Conservation (phyloP, 2,329 filamentous ascomycete species). For the Colletotrichum navitas region DNA sequence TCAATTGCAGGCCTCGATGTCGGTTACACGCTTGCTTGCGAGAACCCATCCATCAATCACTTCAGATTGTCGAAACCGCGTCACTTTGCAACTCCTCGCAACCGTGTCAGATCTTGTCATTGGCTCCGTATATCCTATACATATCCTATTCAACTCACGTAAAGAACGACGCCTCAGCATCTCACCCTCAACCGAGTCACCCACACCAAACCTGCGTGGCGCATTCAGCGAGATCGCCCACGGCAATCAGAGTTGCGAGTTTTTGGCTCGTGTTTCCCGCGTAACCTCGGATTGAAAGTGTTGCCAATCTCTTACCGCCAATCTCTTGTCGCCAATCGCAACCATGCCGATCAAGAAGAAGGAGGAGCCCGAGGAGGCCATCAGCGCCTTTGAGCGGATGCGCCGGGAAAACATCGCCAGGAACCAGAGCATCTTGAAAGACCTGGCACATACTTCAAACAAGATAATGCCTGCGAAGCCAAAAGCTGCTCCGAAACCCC, state of each 20-base stretch:
- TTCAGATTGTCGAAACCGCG: background rate
- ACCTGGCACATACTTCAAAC: slow-evolving; percentile 79
- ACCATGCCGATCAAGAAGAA: slow-evolving; percentile 60
- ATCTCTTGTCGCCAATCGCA: slow-evolving; percentile 36
- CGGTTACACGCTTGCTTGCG: too few species aligned
- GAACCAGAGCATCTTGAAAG: slow-evolving; percentile 84
- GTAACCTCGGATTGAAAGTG: background rate
- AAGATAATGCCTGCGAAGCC: slow-evolving; percentile 74
- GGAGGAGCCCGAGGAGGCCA: slow-evolving; percentile 54
- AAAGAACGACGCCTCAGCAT: background rate
- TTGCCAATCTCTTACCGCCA: slow-evolving; percentile 39
- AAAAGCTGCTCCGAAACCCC: slow-evolving; percentile 59
- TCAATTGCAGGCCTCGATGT: background rate
- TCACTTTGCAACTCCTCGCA: background rate
- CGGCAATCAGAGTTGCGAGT: background rate
- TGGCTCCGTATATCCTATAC: background rate
- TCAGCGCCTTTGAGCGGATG: slow-evolving; percentile 90
- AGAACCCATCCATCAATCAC: background rate
- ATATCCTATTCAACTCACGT: background rate
- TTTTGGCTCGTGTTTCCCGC: background rate
- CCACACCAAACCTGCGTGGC: too few species aligned
- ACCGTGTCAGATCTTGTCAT: background rate
- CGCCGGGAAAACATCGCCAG: slow-evolving; percentile 88
- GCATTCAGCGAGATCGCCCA: background rate
- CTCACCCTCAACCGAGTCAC: background rate